Conservation (phyloP, 2,329 filamentous ascomycete species). For the Fusarium continuum region DNA sequence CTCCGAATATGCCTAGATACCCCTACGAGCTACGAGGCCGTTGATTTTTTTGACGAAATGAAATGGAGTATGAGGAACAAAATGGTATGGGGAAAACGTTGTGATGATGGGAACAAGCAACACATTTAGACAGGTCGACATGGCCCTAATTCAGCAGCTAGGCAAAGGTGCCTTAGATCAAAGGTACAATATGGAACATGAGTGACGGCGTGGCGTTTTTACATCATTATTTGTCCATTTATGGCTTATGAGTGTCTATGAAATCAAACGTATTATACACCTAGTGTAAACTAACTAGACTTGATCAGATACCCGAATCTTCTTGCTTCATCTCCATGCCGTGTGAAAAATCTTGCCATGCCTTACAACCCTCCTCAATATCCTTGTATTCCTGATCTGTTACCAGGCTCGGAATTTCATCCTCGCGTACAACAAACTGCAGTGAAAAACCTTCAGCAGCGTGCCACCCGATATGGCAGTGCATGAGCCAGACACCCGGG, state of each 20-base stretch:
- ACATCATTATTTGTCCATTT: background rate
- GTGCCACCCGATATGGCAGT: slow-evolving; percentile 56
- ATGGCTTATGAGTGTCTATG: slow-evolving; percentile 13
- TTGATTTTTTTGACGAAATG: slow-evolving; percentile 27
- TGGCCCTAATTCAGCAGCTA: background rate
- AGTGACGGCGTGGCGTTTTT: background rate
- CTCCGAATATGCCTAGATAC: slow-evolving; percentile 43
- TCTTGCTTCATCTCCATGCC: slow-evolving; percentile 29
- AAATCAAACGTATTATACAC: background rate
- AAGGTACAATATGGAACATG: background rate
- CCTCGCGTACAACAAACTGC: slow-evolving; percentile 37
- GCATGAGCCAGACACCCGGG: slow-evolving; percentile 61
- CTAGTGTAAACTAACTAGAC: background rate
- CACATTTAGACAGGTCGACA: slow-evolving; percentile 11
- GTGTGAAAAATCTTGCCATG: slow-evolving; percentile 25
- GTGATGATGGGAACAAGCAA: background rate
- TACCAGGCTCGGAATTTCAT: slow-evolving; percentile 31
- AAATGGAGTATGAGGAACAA: slow-evolving; percentile 18
- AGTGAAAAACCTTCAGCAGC: slow-evolving; percentile 38
- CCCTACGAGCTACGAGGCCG: slow-evolving; percentile 36
- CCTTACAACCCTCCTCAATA: slow-evolving; percentile 25
- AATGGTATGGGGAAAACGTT: slow-evolving; percentile 8
- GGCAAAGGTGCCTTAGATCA: background rate
- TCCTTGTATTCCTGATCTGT: slow-evolving; percentile 21
- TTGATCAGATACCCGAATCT: slow-evolving; percentile 32